phyloP scores from a whole-genome alignment of 2,329 filamentous ascomycete genomes.

The Penicillium sp. region DNA sequence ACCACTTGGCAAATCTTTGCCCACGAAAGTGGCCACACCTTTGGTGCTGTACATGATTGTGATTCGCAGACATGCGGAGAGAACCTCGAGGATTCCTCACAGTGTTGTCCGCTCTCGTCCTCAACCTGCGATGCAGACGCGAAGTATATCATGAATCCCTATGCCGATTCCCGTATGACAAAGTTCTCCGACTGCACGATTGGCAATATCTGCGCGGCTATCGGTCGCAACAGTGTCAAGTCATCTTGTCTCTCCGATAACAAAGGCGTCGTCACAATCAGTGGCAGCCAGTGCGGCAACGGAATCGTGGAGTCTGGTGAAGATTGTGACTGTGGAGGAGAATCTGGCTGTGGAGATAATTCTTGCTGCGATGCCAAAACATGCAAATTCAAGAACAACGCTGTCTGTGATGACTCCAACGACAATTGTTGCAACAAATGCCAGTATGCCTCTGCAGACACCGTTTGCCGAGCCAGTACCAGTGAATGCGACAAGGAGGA shows the following conservation, averaged over 20 bases:
- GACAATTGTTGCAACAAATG: slow-evolving; percentile 52
- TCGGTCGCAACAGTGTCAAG: slow-evolving; percentile 76
- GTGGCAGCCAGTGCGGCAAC: slow-evolving; percentile 87
- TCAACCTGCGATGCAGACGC: slow-evolving; percentile 73
- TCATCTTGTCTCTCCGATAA: slow-evolving; percentile 82
- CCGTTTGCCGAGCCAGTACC: slow-evolving; percentile 78
- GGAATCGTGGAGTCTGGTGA: slow-evolving; percentile 94
- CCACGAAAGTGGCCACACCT: slow-evolving; percentile 92
- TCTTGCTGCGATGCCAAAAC: slow-evolving; percentile 82
- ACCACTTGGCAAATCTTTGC: slow-evolving; percentile 96
- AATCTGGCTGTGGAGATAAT: slow-evolving; percentile 71
- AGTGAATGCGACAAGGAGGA: slow-evolving; percentile 86
- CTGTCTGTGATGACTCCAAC: slow-evolving; percentile 71
- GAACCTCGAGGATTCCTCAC: slow-evolving; percentile 63
- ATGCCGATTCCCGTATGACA: slow-evolving; percentile 72
- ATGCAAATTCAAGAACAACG: slow-evolving; percentile 76
- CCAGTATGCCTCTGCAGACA: slow-evolving; percentile 57
- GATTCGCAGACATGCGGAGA: slow-evolving; percentile 68
- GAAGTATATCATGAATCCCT: slow-evolving; percentile 96
- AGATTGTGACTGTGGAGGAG: slow-evolving; percentile 93
- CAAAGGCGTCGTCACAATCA: slow-evolving; percentile 77
- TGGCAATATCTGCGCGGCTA: slow-evolving; percentile 89
- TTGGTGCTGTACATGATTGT: slow-evolving; percentile 95
- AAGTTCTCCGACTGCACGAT: slow-evolving; percentile 86
- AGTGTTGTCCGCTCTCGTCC: slow-evolving; percentile 79